phyloP scores from a whole-genome alignment of 768 basidiomycete species.

The Dentipellis sp. region DNA sequence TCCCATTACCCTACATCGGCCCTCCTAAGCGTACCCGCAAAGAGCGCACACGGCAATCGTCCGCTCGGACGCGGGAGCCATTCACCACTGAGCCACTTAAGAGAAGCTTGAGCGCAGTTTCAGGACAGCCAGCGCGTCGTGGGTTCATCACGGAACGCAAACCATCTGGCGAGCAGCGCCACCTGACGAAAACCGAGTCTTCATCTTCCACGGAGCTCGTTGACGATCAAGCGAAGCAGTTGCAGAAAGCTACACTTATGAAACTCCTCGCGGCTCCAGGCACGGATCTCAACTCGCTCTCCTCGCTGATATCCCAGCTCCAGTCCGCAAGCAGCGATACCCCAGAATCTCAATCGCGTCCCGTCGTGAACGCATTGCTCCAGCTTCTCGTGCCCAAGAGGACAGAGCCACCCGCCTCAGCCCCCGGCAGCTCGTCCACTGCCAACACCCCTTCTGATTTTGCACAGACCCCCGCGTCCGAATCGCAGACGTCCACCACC shows the following conservation, averaged over 20 bases:
- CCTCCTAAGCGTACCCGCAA: slow-evolving; percentile 22
- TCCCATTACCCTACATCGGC: slow-evolving; percentile 27
- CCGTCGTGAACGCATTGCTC: slow-evolving; percentile 23
- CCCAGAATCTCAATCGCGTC: slow-evolving; percentile 17
- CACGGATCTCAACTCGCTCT: not conserved
- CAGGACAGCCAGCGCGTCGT: not conserved
- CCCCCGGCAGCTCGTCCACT: slow-evolving; percentile 28
- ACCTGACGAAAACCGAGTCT: too few species aligned
- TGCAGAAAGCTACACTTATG: too few species aligned
- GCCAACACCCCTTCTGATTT: slow-evolving; percentile 43
- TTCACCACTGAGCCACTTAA: not conserved
- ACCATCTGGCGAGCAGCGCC: too few species aligned
- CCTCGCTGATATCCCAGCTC: slow-evolving; percentile 3
- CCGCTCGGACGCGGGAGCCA: not conserved
- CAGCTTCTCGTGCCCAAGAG: slow-evolving; percentile 14
- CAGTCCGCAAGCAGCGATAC: not conserved
- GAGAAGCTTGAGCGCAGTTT: not conserved
- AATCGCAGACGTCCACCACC: slow-evolving; percentile 14
- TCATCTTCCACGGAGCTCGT: too few species aligned
- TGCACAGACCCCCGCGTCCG: slow-evolving; percentile 24
- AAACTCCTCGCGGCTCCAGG: too few species aligned
- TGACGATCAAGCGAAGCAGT: too few species aligned
- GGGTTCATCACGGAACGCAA: too few species aligned
- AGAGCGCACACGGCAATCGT: slow-evolving; percentile 24
- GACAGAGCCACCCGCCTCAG: slow-evolving; percentile 15